Conservation (phyloP, 495 filamentous ascomycete species). For the Aspergillus haitiensis region DNA sequence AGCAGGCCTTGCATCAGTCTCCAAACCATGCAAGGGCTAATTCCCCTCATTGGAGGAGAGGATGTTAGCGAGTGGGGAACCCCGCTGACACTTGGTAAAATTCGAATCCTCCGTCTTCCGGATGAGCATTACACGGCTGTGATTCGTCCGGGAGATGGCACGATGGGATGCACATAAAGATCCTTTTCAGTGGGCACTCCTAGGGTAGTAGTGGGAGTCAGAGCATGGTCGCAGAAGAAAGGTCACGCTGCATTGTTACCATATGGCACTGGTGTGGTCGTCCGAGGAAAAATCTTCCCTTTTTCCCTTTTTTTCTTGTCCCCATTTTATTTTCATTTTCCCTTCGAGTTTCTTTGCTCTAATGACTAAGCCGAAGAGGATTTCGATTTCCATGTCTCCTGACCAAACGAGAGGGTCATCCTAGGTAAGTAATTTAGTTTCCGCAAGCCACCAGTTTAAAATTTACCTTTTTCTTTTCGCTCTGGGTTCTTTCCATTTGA, state of each 20-base stretch:
- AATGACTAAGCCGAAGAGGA: neutral
- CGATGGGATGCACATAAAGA: constrained; percentile 22
- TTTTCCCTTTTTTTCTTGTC: too few species aligned
- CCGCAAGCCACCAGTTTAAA: neutral
- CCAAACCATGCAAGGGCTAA: constrained; percentile 35
- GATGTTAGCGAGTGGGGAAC: constrained; percentile 3
- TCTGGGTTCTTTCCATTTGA: too few species aligned
- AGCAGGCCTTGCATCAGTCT: constrained; percentile 45
- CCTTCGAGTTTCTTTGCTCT: neutral
- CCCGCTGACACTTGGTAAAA: constrained; percentile 14
- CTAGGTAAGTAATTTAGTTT: too few species aligned
- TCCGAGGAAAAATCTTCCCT: too few species aligned
- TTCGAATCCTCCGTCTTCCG: constrained; percentile 19
- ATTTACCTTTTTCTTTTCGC: neutral
- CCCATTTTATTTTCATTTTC: neutral
- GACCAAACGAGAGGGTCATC: neutral
- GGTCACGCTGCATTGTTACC: constrained; percentile 45
- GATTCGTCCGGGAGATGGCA: constrained; percentile 22
- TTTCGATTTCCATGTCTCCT: neutral
- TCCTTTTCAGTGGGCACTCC: constrained; percentile 12
- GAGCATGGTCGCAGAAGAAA: constrained; percentile 19
- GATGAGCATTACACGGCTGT: constrained; percentile 7
- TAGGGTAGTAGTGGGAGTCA: constrained; percentile 12
- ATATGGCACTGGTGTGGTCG: constrained; percentile 8
- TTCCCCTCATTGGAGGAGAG: constrained; percentile 25